phyloP scores from a whole-genome alignment of 1,284 basidiomycete genomes.

The Phlebopus sp. region DNA sequence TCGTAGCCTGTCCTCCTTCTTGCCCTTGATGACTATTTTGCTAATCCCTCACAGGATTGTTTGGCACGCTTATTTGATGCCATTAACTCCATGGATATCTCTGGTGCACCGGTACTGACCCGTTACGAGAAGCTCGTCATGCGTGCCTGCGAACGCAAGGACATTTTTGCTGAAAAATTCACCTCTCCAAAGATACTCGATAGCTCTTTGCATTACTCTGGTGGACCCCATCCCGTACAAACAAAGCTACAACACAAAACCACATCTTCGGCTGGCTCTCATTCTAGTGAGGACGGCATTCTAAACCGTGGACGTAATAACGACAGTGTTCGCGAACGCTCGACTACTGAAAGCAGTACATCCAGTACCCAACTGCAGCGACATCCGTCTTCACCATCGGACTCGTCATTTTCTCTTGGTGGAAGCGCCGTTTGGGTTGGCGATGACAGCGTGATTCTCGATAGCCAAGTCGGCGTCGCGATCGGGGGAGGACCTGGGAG shows the following conservation, averaged over 20 bases:
- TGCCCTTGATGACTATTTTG: constrained; percentile 95
- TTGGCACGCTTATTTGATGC: constrained; percentile 88
- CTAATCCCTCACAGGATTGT: constrained; percentile 82
- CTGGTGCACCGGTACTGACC: constrained; percentile 72
- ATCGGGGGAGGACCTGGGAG: constrained; percentile 37
- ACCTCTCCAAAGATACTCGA: constrained; percentile 31
- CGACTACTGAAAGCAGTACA: constrained; percentile 40
- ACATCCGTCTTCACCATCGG: constrained; percentile 55
- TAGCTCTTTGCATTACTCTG: not conserved
- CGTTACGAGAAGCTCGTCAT: constrained; percentile 87
- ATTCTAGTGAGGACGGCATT: constrained; percentile 63
- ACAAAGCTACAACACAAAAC: constrained; percentile 42
- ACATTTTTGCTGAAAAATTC: constrained; percentile 88
- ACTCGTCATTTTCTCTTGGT: constrained; percentile 67
- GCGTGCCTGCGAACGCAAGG: constrained; percentile 86
- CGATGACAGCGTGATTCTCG: constrained; percentile 55
- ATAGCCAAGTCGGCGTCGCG: constrained; percentile 34
- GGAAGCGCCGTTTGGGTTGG: constrained; percentile 79
- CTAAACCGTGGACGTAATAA: constrained; percentile 37
- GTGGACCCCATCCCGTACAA: constrained; percentile 4
- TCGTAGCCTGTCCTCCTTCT: constrained; percentile 85
- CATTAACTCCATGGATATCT: constrained; percentile 90
- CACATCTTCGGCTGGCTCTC: constrained; percentile 57
- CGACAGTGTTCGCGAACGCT: constrained; percentile 35
- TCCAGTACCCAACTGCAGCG: constrained; percentile 29